Evolutionary conservation across 2,329 filamentous ascomycete genomes (phyloP), one percentile per base, ranked within the genome.

Genomic region (Paecilomyces niveus): DNA sequence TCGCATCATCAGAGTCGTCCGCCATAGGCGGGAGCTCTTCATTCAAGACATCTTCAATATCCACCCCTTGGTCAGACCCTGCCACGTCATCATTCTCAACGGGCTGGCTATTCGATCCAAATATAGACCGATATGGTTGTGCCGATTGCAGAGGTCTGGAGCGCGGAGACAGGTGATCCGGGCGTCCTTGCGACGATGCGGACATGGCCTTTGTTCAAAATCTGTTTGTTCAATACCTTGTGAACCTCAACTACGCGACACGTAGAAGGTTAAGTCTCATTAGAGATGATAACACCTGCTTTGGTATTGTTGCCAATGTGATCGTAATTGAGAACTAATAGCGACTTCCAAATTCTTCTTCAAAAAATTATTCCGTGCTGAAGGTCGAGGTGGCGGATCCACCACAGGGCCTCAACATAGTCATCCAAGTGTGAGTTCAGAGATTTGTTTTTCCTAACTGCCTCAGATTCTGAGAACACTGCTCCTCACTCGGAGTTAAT

Each of bases 111-210:
- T 63, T 65, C 6, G 64, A 61, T 2, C 69, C 70, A 45, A 71
- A 73, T 54, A 72, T 58, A 29, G 70, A 70, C 24, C 60, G 64
- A 54, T 66, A 65, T 21, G 65, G 67, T 51, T 70, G 70, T 24
- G 69, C 69, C 53, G 71, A 73, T 33, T 68, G 63, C 54, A 64
- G 66, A 50, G 63, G 63, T 49, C 55, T 61, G 35, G 9, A 9
- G 35, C 35, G 35, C 35, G 13, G 13, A 45, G 35, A 26, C 5
- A 9, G 13, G 13, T 52, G 50, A 52, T 24, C 50, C 21, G 22
- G 22, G 9, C 10, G 21, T 24, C 10, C 18, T 24, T 24, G 50
- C 24, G 50, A 52, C 21, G 50, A 52, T 13, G 22, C 50, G 21
- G 50, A 52, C 50, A 52, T 52, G 8, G 39, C 39, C n/a, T 45